Conservation (phyloP, 2,329 filamentous ascomycete species). For the Xylariomycetidae sp. region DNA sequence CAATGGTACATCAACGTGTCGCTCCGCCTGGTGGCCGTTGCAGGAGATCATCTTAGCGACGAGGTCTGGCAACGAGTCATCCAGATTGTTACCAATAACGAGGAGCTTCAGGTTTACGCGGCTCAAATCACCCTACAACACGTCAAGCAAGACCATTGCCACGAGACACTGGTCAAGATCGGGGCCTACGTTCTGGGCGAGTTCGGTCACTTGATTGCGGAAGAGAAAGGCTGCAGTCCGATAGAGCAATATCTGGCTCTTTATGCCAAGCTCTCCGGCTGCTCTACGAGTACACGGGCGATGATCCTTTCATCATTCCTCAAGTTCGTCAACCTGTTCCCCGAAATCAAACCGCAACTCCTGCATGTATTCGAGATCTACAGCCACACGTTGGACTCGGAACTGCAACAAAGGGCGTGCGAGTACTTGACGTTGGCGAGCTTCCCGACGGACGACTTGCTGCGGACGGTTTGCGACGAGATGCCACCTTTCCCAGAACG, state of each 20-base stretch:
- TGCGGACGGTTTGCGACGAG: constrained; percentile 92
- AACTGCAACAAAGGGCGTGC: constrained; percentile 92
- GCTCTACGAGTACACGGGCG: constrained; percentile 81
- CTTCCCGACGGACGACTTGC: constrained; percentile 80
- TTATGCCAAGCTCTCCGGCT: constrained; percentile 81
- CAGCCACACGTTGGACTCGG: constrained; percentile 89
- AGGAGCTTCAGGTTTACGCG: constrained; percentile 94
- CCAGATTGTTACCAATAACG: constrained; percentile 98
- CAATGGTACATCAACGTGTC: constrained; percentile 99
- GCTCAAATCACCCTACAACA: constrained; percentile 90
- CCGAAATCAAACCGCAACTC: constrained; percentile 94
- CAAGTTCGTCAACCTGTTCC: constrained; percentile 97
- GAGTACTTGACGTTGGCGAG: constrained; percentile 86
- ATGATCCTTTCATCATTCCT: constrained; percentile 94
- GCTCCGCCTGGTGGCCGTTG: constrained; percentile 87
- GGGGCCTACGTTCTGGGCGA: constrained; percentile 93
- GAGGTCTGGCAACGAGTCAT: constrained; percentile 99
- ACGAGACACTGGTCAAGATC: constrained; percentile 97
- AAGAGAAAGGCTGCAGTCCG: constrained; percentile 84
- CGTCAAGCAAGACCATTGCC: constrained; percentile 85
- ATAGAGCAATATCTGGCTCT: constrained; percentile 96
- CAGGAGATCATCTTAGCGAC: constrained; percentile 96
- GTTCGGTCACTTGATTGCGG: constrained; percentile 93
- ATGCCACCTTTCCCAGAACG: constrained; percentile 98
- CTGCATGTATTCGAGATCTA: constrained; percentile 86